These are phyloP conservation scores for Pseudogymnoascus sp. DNA, from an alignment of 2,329 filamentous ascomycete genomes.

Conservation along the genomic window DNA sequence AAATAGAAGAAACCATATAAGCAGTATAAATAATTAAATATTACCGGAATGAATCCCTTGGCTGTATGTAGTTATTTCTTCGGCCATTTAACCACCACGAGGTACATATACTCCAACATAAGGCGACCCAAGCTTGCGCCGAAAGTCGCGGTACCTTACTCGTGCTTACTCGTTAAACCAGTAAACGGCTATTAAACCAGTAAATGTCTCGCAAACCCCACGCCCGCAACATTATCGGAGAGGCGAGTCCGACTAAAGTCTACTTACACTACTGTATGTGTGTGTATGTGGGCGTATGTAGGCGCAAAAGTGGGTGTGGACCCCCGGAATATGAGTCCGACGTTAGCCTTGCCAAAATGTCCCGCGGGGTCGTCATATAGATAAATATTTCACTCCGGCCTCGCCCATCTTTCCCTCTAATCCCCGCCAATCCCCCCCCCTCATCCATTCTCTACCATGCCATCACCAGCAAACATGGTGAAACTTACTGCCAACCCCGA, in stretches of 20 bases:
- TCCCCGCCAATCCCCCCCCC: neutral
- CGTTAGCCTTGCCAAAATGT: constrained; percentile 7
- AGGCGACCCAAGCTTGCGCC: neutral
- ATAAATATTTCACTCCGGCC: constrained; percentile 6
- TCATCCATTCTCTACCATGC: neutral
- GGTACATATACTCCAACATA: neutral
- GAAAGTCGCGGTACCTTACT: neutral
- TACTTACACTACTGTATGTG: neutral
- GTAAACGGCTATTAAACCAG: neutral
- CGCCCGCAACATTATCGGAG: neutral
- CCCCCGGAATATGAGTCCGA: constrained; percentile 5
- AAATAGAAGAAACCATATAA: neutral
- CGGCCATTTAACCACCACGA: neutral
- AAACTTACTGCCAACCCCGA: neutral
- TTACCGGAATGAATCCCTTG: neutral
- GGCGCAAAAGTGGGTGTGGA: neutral
- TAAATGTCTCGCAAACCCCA: neutral
- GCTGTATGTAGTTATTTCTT: neutral
- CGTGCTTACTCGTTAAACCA: neutral
- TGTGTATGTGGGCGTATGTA: neutral
- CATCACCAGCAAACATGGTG: constrained; percentile 2
- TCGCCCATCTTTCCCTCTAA: neutral
- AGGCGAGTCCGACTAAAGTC: neutral
- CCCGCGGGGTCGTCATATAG: constrained; percentile 8
- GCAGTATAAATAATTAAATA: neutral